Percentiles rank a stretch among this genome's conserved stretches.
Conservation (phyloP, 225 moss, liverwort and hornwort genomes). For the Marchantia polymorpha region DNA sequence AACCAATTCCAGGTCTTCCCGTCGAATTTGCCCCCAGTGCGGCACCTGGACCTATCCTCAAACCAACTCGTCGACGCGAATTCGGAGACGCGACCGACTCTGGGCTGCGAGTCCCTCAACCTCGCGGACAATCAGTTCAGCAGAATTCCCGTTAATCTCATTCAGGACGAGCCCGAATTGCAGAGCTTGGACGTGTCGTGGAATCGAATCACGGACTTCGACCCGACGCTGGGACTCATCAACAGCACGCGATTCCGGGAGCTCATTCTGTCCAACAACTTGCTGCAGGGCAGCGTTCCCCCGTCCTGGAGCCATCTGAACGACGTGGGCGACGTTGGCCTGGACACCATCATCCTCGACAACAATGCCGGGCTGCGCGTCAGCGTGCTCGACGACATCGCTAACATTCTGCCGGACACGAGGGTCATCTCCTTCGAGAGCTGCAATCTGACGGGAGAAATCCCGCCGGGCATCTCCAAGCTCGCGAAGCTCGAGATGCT, state of each 20-base stretch:
- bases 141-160: slow-evolving; percentile 12
- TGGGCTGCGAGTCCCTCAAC: background rate
- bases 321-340: background rate
- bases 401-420: slow-evolving; percentile 1
- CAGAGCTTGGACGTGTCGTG: slow-evolving; percentile 3
- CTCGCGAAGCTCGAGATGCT: slow-evolving; percentile 1
- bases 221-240: background rate
- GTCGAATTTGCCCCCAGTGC: background rate
- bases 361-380: background rate
- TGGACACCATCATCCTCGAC: slow-evolving; percentile 3
- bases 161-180: background rate
- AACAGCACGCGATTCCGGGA: slow-evolving; percentile 1
- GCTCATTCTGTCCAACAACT: slow-evolving; percentile 11
- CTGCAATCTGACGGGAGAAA: slow-evolving; percentile 13
- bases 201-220: slow-evolving; percentile 10
- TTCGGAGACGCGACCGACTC: background rate
- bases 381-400: slow-evolving; percentile 3
- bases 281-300: slow-evolving; percentile 10
- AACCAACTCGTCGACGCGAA: slow-evolving; percentile 8
- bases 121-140: slow-evolving; percentile 15
- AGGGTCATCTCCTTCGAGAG: background rate
- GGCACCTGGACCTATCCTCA: slow-evolving; percentile 8
- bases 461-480: background rate
- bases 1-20: slow-evolving; percentile 6
- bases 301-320: background rate